Conservation (phyloP, 1,284 basidiomycete species). For the Flammula alnicola region DNA sequence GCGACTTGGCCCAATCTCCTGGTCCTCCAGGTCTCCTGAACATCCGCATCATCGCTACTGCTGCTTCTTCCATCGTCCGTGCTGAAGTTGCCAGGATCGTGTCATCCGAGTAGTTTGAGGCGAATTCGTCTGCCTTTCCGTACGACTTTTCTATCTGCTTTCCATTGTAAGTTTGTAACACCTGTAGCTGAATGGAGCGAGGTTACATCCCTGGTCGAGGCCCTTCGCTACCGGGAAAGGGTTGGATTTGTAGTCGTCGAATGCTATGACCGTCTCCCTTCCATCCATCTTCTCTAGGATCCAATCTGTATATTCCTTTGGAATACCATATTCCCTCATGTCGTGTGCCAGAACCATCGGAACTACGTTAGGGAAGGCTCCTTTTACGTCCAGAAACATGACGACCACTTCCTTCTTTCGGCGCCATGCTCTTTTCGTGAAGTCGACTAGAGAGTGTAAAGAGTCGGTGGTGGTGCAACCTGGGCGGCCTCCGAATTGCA, state of each 20-base stretch:
- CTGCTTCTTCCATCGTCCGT: neutral
- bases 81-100: slow-evolving; percentile 5
- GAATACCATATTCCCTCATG: slow-evolving; percentile 30
- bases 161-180: no score
- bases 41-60: neutral
- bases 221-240: slow-evolving; percentile 27
- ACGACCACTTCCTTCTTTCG: slow-evolving; percentile 31
- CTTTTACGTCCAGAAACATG: slow-evolving; percentile 38
- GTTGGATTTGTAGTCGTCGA: slow-evolving; percentile 34
- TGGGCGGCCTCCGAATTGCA: slow-evolving; percentile 35
- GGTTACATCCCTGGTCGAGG: slow-evolving; percentile 35
- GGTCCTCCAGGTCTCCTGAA: neutral
- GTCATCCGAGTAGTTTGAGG: slow-evolving; percentile 26
- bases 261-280: slow-evolving; percentile 27
- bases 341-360: slow-evolving; percentile 32
- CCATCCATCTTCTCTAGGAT: slow-evolving; percentile 21
- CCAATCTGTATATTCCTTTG: slow-evolving; percentile 26
- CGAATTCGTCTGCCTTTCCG: slow-evolving; percentile 21
- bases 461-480: slow-evolving; percentile 38
- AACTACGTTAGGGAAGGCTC: slow-evolving; percentile 28
- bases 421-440: slow-evolving; percentile 35
- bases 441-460: slow-evolving; percentile 33
- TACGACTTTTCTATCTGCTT: no score
- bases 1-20: slow-evolving; percentile 27
- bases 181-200: no score